Conservation (phyloP, 1,284 basidiomycete genomes). For the Fistulinella cinereoalba region DNA sequence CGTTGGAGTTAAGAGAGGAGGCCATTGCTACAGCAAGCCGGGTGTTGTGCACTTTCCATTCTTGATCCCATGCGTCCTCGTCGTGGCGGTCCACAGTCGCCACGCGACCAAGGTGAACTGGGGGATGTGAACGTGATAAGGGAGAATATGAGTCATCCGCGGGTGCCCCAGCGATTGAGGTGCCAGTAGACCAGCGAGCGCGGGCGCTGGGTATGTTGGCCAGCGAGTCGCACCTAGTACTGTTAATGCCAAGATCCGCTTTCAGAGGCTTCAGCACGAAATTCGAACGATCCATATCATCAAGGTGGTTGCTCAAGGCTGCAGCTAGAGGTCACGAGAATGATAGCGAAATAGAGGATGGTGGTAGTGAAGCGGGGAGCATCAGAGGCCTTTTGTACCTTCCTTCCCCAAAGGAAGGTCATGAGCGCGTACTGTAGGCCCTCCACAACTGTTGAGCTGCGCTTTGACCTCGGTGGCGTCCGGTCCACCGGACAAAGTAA, state of each 20-base stretch:
- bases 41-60: slow-evolving; percentile 11
- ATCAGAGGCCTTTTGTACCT: slow-evolving; percentile 23
- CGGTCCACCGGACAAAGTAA: slow-evolving; percentile 21
- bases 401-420: slow-evolving; percentile 4
- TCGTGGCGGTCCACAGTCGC: slow-evolving; percentile 26
- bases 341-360: not conserved
- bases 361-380: not conserved
- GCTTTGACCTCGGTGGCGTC: slow-evolving; percentile 21
- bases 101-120: slow-evolving; percentile 22
- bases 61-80: slow-evolving; percentile 22
- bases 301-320: slow-evolving; percentile 1
- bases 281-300: slow-evolving; percentile 1
- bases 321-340: slow-evolving; percentile 8
- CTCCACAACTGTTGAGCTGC: slow-evolving; percentile 2
- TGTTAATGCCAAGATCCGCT: not conserved
- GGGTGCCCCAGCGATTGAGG: not conserved
- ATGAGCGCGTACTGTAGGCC: slow-evolving; percentile 3
- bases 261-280: not conserved
- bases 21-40: slow-evolving; percentile 9
- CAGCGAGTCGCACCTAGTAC: slow-evolving; percentile 3
- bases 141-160: slow-evolving; percentile 3
- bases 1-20: slow-evolving; percentile 10
- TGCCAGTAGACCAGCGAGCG: not conserved
- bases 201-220: slow-evolving; percentile 2
- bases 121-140: slow-evolving; percentile 9